phyloP scores from a whole-genome alignment of 73 alveolate genomes.

The Breviolum minutum region DNA sequence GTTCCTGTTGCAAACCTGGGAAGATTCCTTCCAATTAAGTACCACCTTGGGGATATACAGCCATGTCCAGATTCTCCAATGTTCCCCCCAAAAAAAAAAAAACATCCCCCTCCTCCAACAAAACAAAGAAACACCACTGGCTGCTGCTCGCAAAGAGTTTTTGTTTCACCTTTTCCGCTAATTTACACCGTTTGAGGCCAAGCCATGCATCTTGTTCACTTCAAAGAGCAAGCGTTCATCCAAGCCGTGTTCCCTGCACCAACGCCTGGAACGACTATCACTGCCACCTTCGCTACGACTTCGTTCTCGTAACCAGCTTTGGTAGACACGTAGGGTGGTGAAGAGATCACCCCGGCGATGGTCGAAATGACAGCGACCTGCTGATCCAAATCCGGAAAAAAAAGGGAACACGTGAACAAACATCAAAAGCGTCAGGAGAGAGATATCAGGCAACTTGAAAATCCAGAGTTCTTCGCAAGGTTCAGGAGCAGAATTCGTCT shows the following conservation, averaged over 20 bases:
- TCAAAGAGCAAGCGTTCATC: constrained; percentile 90
- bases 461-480: too few species aligned
- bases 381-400: neutral
- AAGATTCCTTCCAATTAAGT: too few species aligned
- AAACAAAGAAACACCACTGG: too few species aligned
- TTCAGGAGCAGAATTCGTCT: neutral
- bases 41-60: too few species aligned
- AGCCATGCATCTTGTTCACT: constrained; percentile 16
- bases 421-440: neutral
- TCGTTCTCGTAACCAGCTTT: constrained; percentile 77
- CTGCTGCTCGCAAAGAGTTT: too few species aligned
- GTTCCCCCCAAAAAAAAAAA: too few species aligned
- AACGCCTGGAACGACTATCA: constrained; percentile 33
- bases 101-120: too few species aligned
- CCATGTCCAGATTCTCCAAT: too few species aligned
- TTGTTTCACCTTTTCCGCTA: too few species aligned
- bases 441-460: too few species aligned
- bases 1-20: too few species aligned
- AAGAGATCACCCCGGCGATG: constrained; percentile 50
- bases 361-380: constrained; percentile 52
- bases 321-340: constrained; percentile 72
- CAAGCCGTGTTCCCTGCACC: constrained; percentile 94
- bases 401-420: neutral
- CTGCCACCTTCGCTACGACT: constrained; percentile 51
- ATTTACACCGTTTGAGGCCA: neutral